Evolutionary conservation across 805 yeast genomes (phyloP).

Genomic region (Scheffersomyces amazonensis): DNA sequence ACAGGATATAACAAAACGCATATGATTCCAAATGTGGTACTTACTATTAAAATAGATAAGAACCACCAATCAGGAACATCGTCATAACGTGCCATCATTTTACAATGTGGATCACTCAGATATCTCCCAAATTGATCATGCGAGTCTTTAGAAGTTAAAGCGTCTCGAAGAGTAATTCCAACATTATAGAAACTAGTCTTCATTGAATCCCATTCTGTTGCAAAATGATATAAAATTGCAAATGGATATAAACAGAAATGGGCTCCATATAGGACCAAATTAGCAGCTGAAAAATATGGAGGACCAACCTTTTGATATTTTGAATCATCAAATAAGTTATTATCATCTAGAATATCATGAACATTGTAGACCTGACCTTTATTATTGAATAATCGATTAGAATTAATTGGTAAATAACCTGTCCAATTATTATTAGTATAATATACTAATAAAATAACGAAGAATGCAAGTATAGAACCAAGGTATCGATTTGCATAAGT

Average conservation of each 20-base stretch:
- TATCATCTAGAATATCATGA: slow-evolving; percentile 40
- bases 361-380: slow-evolving; percentile 48
- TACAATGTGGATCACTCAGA: slow-evolving; percentile 50
- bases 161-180: slow-evolving; percentile 24
- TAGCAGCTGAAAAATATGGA: slow-evolving; percentile 65
- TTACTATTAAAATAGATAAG: slow-evolving; percentile 38
- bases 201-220: slow-evolving; percentile 45
- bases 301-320: slow-evolving; percentile 58
- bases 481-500: slow-evolving; percentile 39
- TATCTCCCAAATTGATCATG: slow-evolving; percentile 20
- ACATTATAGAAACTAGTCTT: slow-evolving; percentile 34
- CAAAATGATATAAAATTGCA: slow-evolving; percentile 46
- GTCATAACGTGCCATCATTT: slow-evolving; percentile 55
- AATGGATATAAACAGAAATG: slow-evolving; percentile 57
- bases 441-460: slow-evolving; percentile 30
- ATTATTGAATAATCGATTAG: slow-evolving; percentile 52
- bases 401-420: slow-evolving; percentile 48
- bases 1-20: slow-evolving; percentile 47
- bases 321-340: slow-evolving; percentile 42
- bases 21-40: slow-evolving; percentile 42
- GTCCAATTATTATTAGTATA: slow-evolving; percentile 51
- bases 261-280: slow-evolving; percentile 56
- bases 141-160: slow-evolving; percentile 16
- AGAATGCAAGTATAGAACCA: slow-evolving; percentile 33
- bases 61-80: slow-evolving; percentile 82